Conservation (phyloP, 495 filamentous ascomycete genomes). For the Aspergillus nanangensis region DNA sequence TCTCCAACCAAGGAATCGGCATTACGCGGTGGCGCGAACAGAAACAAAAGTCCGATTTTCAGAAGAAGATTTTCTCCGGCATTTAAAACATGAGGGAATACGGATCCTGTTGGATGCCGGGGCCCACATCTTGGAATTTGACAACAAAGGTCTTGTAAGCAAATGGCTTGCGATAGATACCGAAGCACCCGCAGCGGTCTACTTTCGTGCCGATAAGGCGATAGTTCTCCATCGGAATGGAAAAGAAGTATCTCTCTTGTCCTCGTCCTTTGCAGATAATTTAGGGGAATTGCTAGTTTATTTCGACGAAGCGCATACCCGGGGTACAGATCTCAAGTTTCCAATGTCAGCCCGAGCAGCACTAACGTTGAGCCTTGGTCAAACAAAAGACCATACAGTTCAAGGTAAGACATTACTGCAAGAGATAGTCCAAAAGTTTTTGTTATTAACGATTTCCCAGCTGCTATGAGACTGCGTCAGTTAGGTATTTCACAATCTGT, state of each 20-base stretch:
- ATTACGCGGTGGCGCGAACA: neutral
- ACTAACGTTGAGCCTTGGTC: constrained; percentile 59
- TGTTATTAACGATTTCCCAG: constrained; percentile 26
- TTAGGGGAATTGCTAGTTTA: constrained; percentile 63
- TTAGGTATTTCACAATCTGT: constrained; percentile 49
- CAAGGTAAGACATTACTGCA: constrained; percentile 50
- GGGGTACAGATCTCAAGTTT: constrained; percentile 68
- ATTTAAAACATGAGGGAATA: constrained; percentile 48
- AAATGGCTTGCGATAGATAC: constrained; percentile 42
- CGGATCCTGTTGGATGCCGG: constrained; percentile 66
- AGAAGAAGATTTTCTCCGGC: constrained; percentile 37
- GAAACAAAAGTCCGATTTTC: neutral
- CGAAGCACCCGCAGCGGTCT: constrained; percentile 50
- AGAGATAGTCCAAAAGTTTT: neutral
- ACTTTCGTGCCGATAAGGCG: constrained; percentile 43
- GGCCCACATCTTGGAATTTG: constrained; percentile 62
- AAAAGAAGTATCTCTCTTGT: constrained; percentile 44
- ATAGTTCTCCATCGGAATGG: constrained; percentile 36
- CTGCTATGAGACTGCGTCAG: constrained; percentile 62
- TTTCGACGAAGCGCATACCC: constrained; percentile 70
- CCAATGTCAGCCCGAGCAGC: constrained; percentile 56
- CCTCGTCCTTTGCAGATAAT: constrained; percentile 55
- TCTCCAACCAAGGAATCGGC: constrained; percentile 25
- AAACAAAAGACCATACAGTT: constrained; percentile 67
- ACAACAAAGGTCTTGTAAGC: constrained; percentile 43